Conservation (phyloP, 805 yeast genomes). For the Candida cerambycidarum region DNA sequence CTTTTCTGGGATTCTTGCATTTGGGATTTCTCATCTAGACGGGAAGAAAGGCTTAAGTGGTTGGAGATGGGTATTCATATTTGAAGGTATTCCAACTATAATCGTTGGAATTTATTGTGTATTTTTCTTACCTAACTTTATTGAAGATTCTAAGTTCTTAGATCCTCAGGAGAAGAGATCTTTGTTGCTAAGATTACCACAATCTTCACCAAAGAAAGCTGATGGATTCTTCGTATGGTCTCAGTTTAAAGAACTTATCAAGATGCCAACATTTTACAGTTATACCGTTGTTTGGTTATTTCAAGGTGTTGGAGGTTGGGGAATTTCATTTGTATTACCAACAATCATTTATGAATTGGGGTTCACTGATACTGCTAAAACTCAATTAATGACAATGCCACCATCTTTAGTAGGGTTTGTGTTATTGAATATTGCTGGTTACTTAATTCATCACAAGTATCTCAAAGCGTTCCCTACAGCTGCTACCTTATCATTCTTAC, state of each 20-base stretch:
- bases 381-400: slow-evolving; percentile 21
- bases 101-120: slow-evolving; percentile 11
- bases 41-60: slow-evolving; percentile 14
- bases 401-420: slow-evolving; percentile 17
- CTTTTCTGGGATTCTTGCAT: slow-evolving; percentile 22
- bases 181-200: slow-evolving; percentile 10
- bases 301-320: slow-evolving; percentile 20
- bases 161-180: slow-evolving; percentile 12
- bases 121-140: slow-evolving; percentile 15
- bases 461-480: slow-evolving; percentile 16
- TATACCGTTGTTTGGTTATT: slow-evolving; percentile 16
- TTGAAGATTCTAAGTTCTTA: slow-evolving; percentile 15
- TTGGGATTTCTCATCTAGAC: slow-evolving; percentile 16
- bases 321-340: slow-evolving; percentile 20
- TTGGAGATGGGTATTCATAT: slow-evolving; percentile 17
- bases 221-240: slow-evolving; percentile 11
- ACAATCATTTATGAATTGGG: slow-evolving; percentile 20
- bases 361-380: slow-evolving; percentile 19
- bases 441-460: slow-evolving; percentile 12
- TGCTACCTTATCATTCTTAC: slow-evolving; percentile 13
- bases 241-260: slow-evolving; percentile 13
- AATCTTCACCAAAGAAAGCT: slow-evolving; percentile 13
- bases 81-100: slow-evolving; percentile 16
- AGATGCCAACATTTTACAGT: slow-evolving; percentile 15
- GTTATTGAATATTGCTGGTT: slow-evolving; percentile 12